These are phyloP conservation scores for Hypoxylon sp. DNA, from an alignment of 2,329 filamentous ascomycete species.

Conservation along the genomic window DNA sequence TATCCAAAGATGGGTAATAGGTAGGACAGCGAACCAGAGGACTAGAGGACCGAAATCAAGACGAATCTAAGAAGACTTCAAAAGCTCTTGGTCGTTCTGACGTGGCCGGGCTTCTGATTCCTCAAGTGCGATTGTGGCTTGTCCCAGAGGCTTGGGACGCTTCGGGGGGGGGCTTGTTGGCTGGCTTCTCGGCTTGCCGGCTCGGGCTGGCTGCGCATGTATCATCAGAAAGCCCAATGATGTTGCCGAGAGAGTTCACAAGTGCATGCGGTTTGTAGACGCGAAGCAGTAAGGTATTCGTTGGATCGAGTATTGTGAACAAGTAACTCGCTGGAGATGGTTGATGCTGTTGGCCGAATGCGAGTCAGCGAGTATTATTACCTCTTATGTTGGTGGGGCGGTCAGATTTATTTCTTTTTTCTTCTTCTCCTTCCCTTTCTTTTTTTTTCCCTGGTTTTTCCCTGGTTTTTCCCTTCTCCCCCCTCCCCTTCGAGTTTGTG, in stretches of 20 bases:
- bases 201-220: conserved; percentile 39
- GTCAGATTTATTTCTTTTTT: conserved; percentile 38
- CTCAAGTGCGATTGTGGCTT: conserved; percentile 41
- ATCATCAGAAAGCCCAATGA: conserved; percentile 30
- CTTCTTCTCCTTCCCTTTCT: conserved; percentile 11
- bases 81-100: conserved; percentile 10
- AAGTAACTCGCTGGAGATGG: conserved; percentile 26
- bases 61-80: not conserved
- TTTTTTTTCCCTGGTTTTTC: conserved; percentile 12
- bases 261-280: conserved; percentile 29
- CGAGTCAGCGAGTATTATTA: conserved; percentile 38
- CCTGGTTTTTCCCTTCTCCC: conserved; percentile 9
- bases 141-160: conserved; percentile 40
- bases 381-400: conserved; percentile 41
- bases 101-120: conserved; percentile 34
- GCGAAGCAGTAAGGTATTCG: conserved; percentile 35
- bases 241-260: conserved; percentile 37
- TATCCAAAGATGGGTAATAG: not conserved
- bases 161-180: conserved; percentile 35
- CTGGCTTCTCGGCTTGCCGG: conserved; percentile 41
- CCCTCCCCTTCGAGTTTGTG: conserved; percentile 37
- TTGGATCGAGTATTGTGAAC: conserved; percentile 30
- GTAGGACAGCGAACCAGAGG: not conserved
- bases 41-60: not conserved
- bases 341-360: conserved; percentile 31